Evolutionary conservation across 306 rosid species (phyloP), one percentile per base, ranked within the genome.

Genomic region (Cucumis cinereus): DNA sequence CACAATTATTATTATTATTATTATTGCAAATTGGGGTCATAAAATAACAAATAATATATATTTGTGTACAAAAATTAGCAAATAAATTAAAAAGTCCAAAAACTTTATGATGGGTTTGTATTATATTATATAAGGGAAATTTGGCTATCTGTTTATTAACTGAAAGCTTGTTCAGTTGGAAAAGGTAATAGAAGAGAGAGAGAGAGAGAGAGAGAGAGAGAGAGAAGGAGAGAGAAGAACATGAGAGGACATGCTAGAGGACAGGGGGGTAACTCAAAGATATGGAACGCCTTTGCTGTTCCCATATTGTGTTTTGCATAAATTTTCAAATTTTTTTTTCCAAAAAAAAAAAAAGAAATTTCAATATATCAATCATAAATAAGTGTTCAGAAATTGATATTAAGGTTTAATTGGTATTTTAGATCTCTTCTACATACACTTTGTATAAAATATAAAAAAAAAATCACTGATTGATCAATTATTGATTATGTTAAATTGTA

Each of bases 21-120:
- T 36, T 36, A n/a, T 50, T 47, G 22, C 55, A 68, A n/a, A 45
- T 68, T 68, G 15, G 26, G 72, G 47, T 24, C 36, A 58, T 58
- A 58, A 24, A 35, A 35, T 35, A 35, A 57, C n/a, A n/a, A n/a
- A 24, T 6, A 62, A 16, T 33, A 62, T 30, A 30, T 30, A 30
- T 8, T 26, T 35, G 19, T 63, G 23, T 63, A 36, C 8, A 4
- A n/a, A 66, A 66, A 66, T 5, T 62, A 62, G 19, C 23, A 8
- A 40, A n/a, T 9, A 66, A n/a, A n/a, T n/a, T n/a, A n/a, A n/a
- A 66, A 66, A 38, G 73, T 66, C 73, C 73, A 66, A 66, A 66
- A 67, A 38, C 4, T 66, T 38, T 20, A 40, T 38, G 30, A 40
- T 38, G 52, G 50, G 5, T 12, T 40, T 38, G 2, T 10, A 36